Percentiles rank a stretch among this genome's conserved stretches.
phyloP scores from a whole-genome alignment of 495 filamentous ascomycete genomes.

The Lophiotrema nucula region DNA sequence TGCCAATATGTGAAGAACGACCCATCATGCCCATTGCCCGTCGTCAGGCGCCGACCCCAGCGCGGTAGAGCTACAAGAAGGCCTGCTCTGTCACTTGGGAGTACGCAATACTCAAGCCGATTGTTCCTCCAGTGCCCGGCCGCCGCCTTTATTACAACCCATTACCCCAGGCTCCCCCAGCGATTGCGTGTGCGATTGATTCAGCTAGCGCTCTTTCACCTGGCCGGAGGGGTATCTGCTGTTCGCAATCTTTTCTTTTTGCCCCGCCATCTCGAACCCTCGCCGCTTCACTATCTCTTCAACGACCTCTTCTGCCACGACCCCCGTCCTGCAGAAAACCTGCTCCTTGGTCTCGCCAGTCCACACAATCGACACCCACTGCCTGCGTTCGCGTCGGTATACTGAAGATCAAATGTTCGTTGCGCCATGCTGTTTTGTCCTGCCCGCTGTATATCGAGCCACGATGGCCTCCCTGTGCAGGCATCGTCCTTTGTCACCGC shows the following conservation, averaged over 20 bases:
- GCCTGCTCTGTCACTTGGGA: too few species aligned
- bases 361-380: neutral
- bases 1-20: constrained; percentile 9
- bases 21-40: constrained; percentile 14
- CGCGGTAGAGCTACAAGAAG: constrained; percentile 9
- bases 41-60: constrained; percentile 6
- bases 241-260: constrained; percentile 23
- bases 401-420: constrained; percentile 33
- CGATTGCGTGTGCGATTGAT: constrained; percentile 25
- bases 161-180: constrained; percentile 4
- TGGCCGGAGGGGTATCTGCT: constrained; percentile 19
- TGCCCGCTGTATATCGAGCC: constrained; percentile 16
- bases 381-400: constrained; percentile 3
- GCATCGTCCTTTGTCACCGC: neutral
- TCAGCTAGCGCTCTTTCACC: constrained; percentile 31
- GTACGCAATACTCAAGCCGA: too few species aligned
- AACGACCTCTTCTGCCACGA: neutral
- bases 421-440: constrained; percentile 25
- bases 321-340: neutral
- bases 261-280: constrained; percentile 29
- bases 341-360: neutral
- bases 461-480: constrained; percentile 26
- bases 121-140: too few species aligned
- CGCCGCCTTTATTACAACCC: neutral
- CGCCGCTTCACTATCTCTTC: neutral